Conservation (phyloP, 2,329 filamentous ascomycete species). For the Pleomassaria siparia region DNA sequence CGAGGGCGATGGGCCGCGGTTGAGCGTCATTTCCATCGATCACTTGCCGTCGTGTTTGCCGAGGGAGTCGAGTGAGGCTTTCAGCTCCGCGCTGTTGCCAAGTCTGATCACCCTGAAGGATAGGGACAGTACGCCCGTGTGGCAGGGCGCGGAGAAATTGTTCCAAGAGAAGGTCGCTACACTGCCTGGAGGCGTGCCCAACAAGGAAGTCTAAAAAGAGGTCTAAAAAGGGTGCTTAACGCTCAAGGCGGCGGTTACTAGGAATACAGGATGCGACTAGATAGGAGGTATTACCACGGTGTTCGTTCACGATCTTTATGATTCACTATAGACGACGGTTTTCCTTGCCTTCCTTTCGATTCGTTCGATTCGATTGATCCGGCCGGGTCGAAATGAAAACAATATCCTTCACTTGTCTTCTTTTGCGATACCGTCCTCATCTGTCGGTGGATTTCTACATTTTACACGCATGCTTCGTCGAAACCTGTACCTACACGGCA, state of each 20-base stretch:
- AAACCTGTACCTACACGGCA: too few species aligned
- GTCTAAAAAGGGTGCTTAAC: background rate
- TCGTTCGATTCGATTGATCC: too few species aligned
- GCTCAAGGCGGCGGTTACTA: background rate
- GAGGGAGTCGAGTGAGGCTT: constrained; percentile 83
- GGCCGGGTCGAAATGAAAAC: too few species aligned
- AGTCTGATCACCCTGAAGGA: constrained; percentile 77
- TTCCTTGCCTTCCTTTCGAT: too few species aligned
- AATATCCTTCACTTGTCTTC: too few species aligned
- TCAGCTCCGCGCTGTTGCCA: constrained; percentile 76
- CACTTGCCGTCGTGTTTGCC: constrained; percentile 66
- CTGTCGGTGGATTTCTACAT: too few species aligned
- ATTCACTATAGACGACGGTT: too few species aligned
- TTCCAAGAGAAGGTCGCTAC: constrained; percentile 80
- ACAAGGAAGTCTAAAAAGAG: constrained; percentile 44
- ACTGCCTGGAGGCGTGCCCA: constrained; percentile 54
- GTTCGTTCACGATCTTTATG: too few species aligned
- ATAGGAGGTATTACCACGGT: background rate
- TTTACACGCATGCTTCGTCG: too few species aligned
- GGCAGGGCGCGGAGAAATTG: constrained; percentile 79
- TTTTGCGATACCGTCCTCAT: too few species aligned
- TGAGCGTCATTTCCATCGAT: constrained; percentile 72
- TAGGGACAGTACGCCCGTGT: constrained; percentile 72
- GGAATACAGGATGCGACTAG: background rate
- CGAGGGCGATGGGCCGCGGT: constrained; percentile 57